phyloP scores from a whole-genome alignment of 2,329 filamentous ascomycete species.

The Leptodontidium sp. region DNA sequence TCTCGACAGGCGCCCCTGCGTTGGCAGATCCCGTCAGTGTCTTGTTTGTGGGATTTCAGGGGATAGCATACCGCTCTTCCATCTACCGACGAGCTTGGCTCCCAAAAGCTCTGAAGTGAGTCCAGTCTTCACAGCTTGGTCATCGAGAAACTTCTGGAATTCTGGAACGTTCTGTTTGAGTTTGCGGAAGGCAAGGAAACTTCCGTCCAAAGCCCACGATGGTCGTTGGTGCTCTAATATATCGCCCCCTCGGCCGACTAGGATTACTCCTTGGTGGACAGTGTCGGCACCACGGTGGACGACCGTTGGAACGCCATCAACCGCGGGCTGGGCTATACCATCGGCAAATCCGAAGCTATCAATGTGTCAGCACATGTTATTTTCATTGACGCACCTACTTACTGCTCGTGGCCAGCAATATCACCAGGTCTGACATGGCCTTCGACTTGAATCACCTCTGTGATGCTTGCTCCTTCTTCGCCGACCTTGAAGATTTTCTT shows the following conservation, averaged over 20 bases:
- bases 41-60: not conserved
- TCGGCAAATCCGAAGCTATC: conserved; percentile 54
- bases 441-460: conserved; percentile 45
- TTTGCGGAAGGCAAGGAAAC: conserved; percentile 55
- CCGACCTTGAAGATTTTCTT: conserved; percentile 44
- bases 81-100: conserved; percentile 54
- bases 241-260: conserved; percentile 51
- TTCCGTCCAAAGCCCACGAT: conserved; percentile 54
- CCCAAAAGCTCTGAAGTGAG: conserved; percentile 51
- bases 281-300: conserved; percentile 43
- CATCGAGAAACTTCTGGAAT: conserved; percentile 51
- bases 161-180: conserved; percentile 55
- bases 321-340: conserved; percentile 52
- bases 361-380: not conserved
- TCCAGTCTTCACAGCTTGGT: conserved; percentile 39
- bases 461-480: conserved; percentile 39
- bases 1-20: conserved; percentile 48
- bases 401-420: conserved; percentile 51
- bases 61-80: conserved; percentile 46
- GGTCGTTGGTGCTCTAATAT: conserved; percentile 38
- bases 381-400: conserved; percentile 25
- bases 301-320: conserved; percentile 47
- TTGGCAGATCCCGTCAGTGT: not conserved
- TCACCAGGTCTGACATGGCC: conserved; percentile 49
- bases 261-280: conserved; percentile 49